These are phyloP conservation scores for Zymoseptoria pseudotritici DNA, from an alignment of 2,329 filamentous ascomycete species.

Conservation along the genomic window DNA sequence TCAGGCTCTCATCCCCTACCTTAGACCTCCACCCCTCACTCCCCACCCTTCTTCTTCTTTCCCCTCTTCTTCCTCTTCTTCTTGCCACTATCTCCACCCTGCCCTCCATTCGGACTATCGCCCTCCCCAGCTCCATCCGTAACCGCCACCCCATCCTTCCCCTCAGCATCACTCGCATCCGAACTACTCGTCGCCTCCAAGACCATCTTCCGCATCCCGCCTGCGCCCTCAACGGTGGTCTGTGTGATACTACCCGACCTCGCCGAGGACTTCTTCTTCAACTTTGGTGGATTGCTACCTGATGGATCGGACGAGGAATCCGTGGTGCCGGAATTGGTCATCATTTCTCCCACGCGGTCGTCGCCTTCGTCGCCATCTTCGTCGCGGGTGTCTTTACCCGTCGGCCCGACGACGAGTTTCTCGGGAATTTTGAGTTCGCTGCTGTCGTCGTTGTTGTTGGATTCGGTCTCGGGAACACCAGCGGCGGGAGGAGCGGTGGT, in stretches of 20 bases:
- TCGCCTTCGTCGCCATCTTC: slow-evolving; percentile 7
- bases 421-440: slow-evolving; percentile 11
- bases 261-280: slow-evolving; percentile 33
- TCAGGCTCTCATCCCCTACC: no score
- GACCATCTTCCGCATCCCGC: slow-evolving; percentile 68
- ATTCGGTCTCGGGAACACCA: neutral
- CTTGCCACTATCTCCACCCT: slow-evolving; percentile 6
- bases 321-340: neutral
- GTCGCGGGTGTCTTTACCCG: neutral
- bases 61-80: slow-evolving; percentile 21
- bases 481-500: slow-evolving; percentile 5
- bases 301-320: neutral
- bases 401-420: slow-evolving; percentile 9
- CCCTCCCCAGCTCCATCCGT: slow-evolving; percentile 13
- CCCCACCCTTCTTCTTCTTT: slow-evolving; percentile 16
- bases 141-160: slow-evolving; percentile 4
- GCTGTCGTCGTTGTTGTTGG: neutral
- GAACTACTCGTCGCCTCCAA: slow-evolving; percentile 56
- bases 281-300: slow-evolving; percentile 8
- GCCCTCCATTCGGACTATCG: slow-evolving; percentile 1
- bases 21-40: neutral
- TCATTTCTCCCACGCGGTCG: slow-evolving; percentile 13
- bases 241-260: slow-evolving; percentile 73
- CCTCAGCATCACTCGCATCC: slow-evolving; percentile 15
- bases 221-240: slow-evolving; percentile 60